phyloP scores from a whole-genome alignment of 768 basidiomycete genomes.

The Rhizopogon roseolus region DNA sequence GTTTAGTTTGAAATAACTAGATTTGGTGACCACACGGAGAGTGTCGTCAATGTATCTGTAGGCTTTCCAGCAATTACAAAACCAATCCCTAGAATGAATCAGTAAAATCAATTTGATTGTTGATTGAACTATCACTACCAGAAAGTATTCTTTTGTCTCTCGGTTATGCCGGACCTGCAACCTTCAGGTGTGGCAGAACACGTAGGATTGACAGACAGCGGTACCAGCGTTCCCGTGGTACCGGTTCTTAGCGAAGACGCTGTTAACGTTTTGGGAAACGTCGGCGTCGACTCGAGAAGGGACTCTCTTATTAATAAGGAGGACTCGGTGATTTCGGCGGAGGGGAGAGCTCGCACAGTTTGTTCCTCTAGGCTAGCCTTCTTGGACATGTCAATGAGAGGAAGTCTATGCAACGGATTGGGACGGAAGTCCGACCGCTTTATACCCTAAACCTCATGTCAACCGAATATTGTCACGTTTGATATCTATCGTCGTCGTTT shows the following conservation, averaged over 20 bases:
- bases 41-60: no score
- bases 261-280: not conserved
- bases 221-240: not conserved
- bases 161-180: not conserved
- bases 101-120: not conserved
- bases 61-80: not conserved
- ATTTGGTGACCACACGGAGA: not conserved
- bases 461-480: not conserved
- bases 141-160: not conserved
- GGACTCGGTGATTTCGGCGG: not conserved
- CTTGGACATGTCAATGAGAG: not conserved
- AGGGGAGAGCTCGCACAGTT: not conserved
- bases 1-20: not conserved
- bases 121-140: not conserved
- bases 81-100: slow-evolving; percentile 1
- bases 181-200: not conserved
- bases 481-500: not conserved
- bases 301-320: not conserved
- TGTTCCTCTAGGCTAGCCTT: not conserved
- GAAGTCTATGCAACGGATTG: not conserved
- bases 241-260: not conserved
- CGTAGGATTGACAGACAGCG: not conserved
- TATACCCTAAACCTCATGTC: not conserved
- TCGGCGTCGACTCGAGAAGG: not conserved
- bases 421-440: not conserved